A percentile compares a stretch with the other conserved stretches of the same genome.
Conservation (phyloP, 2,329 filamentous ascomycete species). For the Phyllosticta citribraziliensis region DNA sequence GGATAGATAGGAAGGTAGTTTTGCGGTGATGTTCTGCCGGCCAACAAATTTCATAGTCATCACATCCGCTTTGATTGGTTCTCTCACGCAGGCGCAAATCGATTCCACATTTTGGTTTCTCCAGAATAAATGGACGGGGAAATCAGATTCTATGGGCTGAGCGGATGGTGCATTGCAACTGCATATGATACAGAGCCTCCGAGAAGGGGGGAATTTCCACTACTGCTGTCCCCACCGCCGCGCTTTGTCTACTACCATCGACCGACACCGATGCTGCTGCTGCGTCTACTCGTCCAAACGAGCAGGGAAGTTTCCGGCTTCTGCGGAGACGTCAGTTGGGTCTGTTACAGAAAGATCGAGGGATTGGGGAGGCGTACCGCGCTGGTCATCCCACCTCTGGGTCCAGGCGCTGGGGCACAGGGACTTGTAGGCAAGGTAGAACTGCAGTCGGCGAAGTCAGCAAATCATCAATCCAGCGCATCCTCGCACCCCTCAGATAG, state of each 20-base stretch:
- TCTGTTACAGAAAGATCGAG: background rate
- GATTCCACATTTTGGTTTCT: background rate
- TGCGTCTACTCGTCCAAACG: conserved; percentile 12
- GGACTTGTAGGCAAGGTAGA: conserved; percentile 92
- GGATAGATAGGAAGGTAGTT: background rate
- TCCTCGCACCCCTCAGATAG: too few species aligned
- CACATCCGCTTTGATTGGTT: background rate
- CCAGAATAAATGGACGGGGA: background rate
- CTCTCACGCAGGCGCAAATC: background rate
- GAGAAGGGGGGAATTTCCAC: background rate
- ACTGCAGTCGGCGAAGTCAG: conserved; percentile 44
- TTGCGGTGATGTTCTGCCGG: background rate
- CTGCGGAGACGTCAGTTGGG: conserved; percentile 3
- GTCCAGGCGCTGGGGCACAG: conserved; percentile 95
- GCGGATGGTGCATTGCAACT: background rate
- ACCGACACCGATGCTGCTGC: background rate
- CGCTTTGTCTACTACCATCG: conserved; percentile 4
- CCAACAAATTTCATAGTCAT: background rate
- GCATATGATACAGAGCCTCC: background rate
- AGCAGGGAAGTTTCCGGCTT: conserved; percentile 13
- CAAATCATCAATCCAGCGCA: background rate
- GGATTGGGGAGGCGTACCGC: conserved; percentile 51
- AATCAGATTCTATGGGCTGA: background rate
- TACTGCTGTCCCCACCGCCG: background rate
- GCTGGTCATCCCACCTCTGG: conserved; percentile 92